Evolutionary conservation across 2,329 filamentous ascomycete genomes (phyloP), one percentile per base, ranked within the genome.

Genomic region (Verticillium alfalfae): DNA sequence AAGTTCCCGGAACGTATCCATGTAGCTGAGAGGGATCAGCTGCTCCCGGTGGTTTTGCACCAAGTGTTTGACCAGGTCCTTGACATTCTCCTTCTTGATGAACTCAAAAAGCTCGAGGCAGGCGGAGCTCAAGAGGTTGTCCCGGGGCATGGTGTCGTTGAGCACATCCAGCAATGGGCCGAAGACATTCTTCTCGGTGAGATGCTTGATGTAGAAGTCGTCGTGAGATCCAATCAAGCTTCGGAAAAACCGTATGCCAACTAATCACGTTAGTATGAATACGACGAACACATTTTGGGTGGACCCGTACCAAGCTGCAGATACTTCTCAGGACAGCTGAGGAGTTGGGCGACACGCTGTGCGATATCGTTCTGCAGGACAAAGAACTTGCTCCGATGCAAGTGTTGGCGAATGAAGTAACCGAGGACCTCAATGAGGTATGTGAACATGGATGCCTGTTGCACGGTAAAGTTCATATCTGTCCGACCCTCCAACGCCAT

Each of bases 31-130:
- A 18, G 80, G 79, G 66, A 89, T 81, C 56, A 98, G 74, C 70
- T 88, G 89, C 15, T 94, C 90, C 26, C 93, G 87, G 70, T 94
- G 93, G 59, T 89, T 91, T 67, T 92, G 89, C 12, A 96, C 92
- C 26, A 98, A 79, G 71, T 97, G 91, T 65, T 88, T 87, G 61
- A 96, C 88, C 56, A 97, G 80, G 15, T 90, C 87, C 73, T 93
- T 96, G 69, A 93, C 83, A 61, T 88, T 88, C 69, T 96, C 91
- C 71, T 88, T 88, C 72, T 89, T 92, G 69, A 98, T 91, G 70
- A 89, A 93, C 70, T 96, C 93, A 66, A 99, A 98, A 54, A 99
- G 85, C 70, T 99, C 95, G 10, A 98, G 82, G 68, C 92, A 97
- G 9, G 93, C 94, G 0, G 94, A 98, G 73, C 95, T 96, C 37